phyloP scores from a whole-genome alignment of 2,329 filamentous ascomycete species.

The Fusarium guadeloupense region DNA sequence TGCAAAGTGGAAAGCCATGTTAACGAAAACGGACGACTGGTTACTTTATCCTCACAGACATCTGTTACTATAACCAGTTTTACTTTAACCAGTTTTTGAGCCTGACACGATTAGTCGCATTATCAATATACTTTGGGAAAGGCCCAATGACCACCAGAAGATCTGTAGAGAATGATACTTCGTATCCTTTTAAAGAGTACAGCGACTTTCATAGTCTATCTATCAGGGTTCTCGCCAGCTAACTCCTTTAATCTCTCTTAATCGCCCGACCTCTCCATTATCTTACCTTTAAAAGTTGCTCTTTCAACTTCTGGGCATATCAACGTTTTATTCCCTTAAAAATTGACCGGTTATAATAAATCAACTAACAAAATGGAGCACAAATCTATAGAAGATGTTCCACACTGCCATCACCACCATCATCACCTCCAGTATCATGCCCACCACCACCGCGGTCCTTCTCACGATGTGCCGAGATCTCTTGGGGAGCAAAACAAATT shows the following conservation, averaged over 20 bases:
- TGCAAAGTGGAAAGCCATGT: no score
- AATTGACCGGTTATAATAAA: neutral
- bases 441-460: conserved; percentile 34
- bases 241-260: conserved; percentile 18
- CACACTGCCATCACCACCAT: conserved; percentile 32
- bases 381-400: conserved; percentile 11
- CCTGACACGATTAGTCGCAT: no score
- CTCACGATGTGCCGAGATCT: conserved; percentile 16
- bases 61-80: no score
- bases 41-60: no score
- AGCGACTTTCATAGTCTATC: conserved; percentile 4
- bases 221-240: conserved; percentile 1
- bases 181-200: no score
- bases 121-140: no score
- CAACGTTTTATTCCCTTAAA: neutral
- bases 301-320: neutral
- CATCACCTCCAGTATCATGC: conserved; percentile 36
- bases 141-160: no score
- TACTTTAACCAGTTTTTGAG: no score
- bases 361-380: conserved; percentile 6
- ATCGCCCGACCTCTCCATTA: neutral
- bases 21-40: no score
- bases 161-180: no score
- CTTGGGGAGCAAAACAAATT: conserved; percentile 40
- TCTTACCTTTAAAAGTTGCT: neutral